A percentile compares a stretch with the other conserved stretches of the same genome.
phyloP scores from a whole-genome alignment of 2,329 filamentous ascomycete genomes.

The Talaromyces verruculosus region DNA sequence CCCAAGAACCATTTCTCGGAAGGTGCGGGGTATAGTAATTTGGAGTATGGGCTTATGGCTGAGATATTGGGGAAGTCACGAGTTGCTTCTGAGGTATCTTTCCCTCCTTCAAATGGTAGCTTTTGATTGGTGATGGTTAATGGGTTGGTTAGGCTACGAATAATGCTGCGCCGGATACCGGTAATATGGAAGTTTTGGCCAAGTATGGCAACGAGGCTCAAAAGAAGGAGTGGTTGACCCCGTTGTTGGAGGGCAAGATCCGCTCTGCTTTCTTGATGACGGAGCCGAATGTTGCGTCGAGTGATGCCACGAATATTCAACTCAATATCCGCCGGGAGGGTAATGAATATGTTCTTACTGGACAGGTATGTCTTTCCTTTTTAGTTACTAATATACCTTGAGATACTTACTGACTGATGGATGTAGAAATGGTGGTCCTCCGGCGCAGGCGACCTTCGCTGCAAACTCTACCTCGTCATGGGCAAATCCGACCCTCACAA shows the following conservation, averaged over 20 bases:
- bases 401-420: slow-evolving; percentile 12
- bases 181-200: slow-evolving; percentile 92
- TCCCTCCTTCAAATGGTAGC: no score
- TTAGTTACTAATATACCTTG: background rate
- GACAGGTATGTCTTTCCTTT: slow-evolving; percentile 57
- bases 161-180: slow-evolving; percentile 86
- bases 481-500: slow-evolving; percentile 81
- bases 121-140: background rate
- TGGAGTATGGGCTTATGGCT: slow-evolving; percentile 97
- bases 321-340: slow-evolving; percentile 80
- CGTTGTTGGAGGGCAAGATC: slow-evolving; percentile 79
- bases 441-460: slow-evolving; percentile 88
- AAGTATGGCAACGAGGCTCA: slow-evolving; percentile 86
- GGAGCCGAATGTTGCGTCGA: slow-evolving; percentile 82
- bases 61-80: slow-evolving; percentile 88
- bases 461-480: slow-evolving; percentile 94
- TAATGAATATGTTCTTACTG: slow-evolving; percentile 87
- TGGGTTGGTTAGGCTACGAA: slow-evolving; percentile 64
- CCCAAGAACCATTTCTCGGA: slow-evolving; percentile 94
- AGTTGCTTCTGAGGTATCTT: slow-evolving; percentile 74
- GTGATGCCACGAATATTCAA: slow-evolving; percentile 90
- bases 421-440: slow-evolving; percentile 97
- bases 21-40: slow-evolving; percentile 88
- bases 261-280: slow-evolving; percentile 93
- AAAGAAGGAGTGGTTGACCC: slow-evolving; percentile 79